phyloP scores from a whole-genome alignment of 371 early-diverging fungal species.

The Rhizoclosmatium hyalinum region DNA sequence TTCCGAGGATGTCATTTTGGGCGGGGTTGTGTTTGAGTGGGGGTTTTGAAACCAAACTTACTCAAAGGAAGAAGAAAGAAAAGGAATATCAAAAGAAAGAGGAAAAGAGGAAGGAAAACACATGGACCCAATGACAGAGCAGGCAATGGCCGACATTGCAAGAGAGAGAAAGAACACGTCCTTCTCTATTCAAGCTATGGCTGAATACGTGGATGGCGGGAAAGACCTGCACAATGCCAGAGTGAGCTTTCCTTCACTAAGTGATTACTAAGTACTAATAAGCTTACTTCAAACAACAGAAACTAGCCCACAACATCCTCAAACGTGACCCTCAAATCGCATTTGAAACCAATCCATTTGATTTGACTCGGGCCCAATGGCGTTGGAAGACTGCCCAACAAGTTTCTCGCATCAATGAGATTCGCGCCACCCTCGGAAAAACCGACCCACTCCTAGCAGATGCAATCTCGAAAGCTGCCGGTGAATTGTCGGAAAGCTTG shows the following conservation, averaged over 20 bases:
- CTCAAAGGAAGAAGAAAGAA: too few relatives aligned
- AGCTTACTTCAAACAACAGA: constrained; percentile 3
- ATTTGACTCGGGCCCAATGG: constrained; percentile 62
- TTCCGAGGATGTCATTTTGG: too few relatives aligned
- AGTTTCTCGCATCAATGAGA: neutral
- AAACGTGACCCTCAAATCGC: constrained; percentile 66
- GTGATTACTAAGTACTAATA: constrained; percentile 2
- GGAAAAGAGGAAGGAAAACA: too few relatives aligned
- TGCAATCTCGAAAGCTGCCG: too few relatives aligned
- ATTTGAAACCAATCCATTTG: constrained; percentile 61
- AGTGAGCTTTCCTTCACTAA: constrained; percentile 20
- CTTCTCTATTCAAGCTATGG: constrained; percentile 1
- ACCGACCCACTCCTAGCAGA: too few relatives aligned
- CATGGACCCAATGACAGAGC: constrained; percentile 7
- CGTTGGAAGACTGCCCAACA: constrained; percentile 62
- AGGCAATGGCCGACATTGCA: constrained; percentile 28
- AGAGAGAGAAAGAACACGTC: constrained; percentile 22
- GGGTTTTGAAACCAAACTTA: too few relatives aligned
- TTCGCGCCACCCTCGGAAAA: constrained; percentile 22
- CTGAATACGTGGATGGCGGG: constrained; percentile 20
- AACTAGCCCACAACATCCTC: constrained; percentile 54
- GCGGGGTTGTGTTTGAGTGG: too few relatives aligned
- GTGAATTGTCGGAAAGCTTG: too few relatives aligned
- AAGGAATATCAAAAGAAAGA: too few relatives aligned
- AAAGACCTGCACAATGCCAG: constrained; percentile 24